phyloP scores from a whole-genome alignment of 768 basidiomycete genomes.

The Pleurotus citrinopileatus region DNA sequence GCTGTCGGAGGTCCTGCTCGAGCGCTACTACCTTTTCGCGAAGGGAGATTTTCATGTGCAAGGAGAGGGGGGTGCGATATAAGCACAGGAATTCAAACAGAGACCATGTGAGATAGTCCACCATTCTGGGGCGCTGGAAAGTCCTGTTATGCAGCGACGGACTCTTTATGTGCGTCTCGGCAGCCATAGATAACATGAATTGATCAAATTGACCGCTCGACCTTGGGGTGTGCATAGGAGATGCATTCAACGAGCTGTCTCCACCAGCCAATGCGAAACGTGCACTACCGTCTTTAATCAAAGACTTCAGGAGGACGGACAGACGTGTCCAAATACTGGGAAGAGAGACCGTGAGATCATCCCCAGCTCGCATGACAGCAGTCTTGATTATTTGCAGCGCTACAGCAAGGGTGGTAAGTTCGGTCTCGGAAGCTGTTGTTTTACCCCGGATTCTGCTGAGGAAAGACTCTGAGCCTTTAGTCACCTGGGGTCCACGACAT shows the following conservation, averaged over 20 bases:
- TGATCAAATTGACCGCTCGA: constrained; percentile 38
- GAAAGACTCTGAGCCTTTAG: constrained; percentile 43
- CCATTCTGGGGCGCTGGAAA: constrained; percentile 42
- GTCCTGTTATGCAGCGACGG: neutral
- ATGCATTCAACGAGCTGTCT: constrained; percentile 44
- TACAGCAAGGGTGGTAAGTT: constrained; percentile 41
- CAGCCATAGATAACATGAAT: constrained; percentile 23
- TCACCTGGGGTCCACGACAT: constrained; percentile 28
- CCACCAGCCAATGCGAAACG: constrained; percentile 48
- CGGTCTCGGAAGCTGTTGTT: constrained; percentile 18
- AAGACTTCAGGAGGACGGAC: constrained; percentile 45
- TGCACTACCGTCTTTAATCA: constrained; percentile 58
- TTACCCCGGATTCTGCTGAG: constrained; percentile 1
- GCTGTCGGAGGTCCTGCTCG: constrained; percentile 45
- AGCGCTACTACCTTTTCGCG: constrained; percentile 60
- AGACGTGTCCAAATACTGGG: constrained; percentile 66
- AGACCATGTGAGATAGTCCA: constrained; percentile 77
- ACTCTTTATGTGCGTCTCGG: constrained; percentile 18
- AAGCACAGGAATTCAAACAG: constrained; percentile 63
- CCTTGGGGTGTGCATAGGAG: constrained; percentile 52
- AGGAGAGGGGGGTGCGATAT: constrained; percentile 56
- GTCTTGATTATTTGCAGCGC: constrained; percentile 68
- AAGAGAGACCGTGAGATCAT: constrained; percentile 51
- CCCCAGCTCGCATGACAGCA: constrained; percentile 59
- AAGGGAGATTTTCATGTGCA: constrained; percentile 65